A percentile compares a stretch with the other conserved stretches of the same genome.
phyloP scores from a whole-genome alignment of 331 rosid species.

The Quercus tomentella region DNA sequence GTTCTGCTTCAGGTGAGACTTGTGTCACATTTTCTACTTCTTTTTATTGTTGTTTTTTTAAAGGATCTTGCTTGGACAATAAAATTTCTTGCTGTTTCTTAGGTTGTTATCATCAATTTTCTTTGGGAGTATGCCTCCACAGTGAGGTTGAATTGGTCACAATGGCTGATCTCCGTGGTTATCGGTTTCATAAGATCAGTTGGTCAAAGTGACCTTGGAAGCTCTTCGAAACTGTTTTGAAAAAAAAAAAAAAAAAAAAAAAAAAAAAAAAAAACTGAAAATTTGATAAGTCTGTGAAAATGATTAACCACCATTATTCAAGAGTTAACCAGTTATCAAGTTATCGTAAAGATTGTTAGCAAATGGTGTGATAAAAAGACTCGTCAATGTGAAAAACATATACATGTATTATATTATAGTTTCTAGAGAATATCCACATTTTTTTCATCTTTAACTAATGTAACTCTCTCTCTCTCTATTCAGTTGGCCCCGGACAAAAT shows the following conservation, averaged over 20 bases:
- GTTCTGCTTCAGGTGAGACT: constrained; percentile 69
- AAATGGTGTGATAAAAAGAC: background rate
- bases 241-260: too few species aligned
- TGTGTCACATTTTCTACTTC: background rate
- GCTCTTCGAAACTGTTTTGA: too few species aligned
- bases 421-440: background rate
- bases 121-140: constrained; percentile 69
- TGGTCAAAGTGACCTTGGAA: background rate
- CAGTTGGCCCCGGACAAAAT: too few species aligned
- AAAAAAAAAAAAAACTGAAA: too few species aligned
- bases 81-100: constrained; percentile 1
- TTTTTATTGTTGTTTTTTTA: background rate
- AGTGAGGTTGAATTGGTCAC: constrained; percentile 65
- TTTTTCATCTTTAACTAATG: background rate
- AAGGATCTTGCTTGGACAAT: background rate
- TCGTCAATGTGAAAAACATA: background rate
- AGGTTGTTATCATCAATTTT: constrained; percentile 71
- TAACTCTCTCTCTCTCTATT: background rate
- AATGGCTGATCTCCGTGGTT: constrained; percentile 60
- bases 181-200: constrained; percentile 71
- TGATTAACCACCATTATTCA: too few species aligned
- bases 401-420: background rate
- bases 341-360: too few species aligned
- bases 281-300: too few species aligned
- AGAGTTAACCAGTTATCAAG: too few species aligned